Evolutionary conservation across 129 eudicot genomes (phyloP), one percentile per base, ranked within the genome.

Genomic region (Smallanthus sonchifolius): DNA sequence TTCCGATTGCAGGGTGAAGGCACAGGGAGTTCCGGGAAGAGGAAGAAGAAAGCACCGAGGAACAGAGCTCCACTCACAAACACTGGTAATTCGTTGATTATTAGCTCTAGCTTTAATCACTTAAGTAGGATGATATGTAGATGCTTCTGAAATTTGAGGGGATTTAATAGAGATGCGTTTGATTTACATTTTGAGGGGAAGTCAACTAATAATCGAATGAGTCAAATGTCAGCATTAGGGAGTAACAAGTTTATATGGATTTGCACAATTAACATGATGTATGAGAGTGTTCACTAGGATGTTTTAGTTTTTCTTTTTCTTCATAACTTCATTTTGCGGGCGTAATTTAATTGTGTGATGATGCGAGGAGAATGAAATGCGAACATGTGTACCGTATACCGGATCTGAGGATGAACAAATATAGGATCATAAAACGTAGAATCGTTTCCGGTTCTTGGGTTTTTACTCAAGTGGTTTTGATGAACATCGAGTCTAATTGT

Each of bases 1-100:
- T 74, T 7, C 14, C 28, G 43, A 16, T 62, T 75, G 35, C 54
- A 75, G 80, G 80, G 73, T 20, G 73, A 65, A 65, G 73, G 56
- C 3, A 15, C 52, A 52, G 57, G 65, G 14, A 71, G 38, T 10
- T 51, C 47, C 0, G 35, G 1, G 17, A 75, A 65, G 80, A 66
- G 44, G 56, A 75, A 24, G 59, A 73, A 49, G 73, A 75, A 65
- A 75, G 19, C 42, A 37, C 5, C 2, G 19, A 38, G 45, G 73
- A 75, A 75, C 28, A 52, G 19, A 65, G 44, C 43, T n/a, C 3
- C 36, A 15, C 13, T 66, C 49, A 63, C 52, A 11, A 75, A 63
- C 14, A 14, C 52, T 48, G 79, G 79, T 75, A 48, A 48, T 47
- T 48, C 2, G 6, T 34, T 47, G 24, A 16, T 63, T 36, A 36